Conservation (phyloP, 345 rosid species). For the Linum lewisii region DNA sequence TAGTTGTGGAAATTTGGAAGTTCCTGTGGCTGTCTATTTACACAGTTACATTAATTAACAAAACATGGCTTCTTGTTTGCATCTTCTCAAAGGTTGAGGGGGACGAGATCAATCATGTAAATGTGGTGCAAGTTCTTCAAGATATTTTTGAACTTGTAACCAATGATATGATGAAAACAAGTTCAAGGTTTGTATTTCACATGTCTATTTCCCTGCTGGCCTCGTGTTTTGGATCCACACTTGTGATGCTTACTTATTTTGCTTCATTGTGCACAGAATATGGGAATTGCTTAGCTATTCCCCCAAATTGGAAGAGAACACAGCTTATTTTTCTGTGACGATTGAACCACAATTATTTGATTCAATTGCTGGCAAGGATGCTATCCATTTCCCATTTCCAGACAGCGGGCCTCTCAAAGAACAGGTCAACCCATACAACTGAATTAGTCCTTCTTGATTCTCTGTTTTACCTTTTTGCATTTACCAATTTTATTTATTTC, state of each 20-base stretch:
- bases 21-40: background rate
- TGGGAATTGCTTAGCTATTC: constrained; percentile 28
- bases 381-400: constrained; percentile 79
- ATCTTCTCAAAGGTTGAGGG: constrained; percentile 43
- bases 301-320: constrained; percentile 28
- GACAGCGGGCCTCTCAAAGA: constrained; percentile 52
- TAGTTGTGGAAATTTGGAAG: constrained; percentile 11
- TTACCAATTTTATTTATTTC: too few relatives aligned
- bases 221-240: background rate
- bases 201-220: constrained; percentile 7
- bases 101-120: constrained; percentile 35
- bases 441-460: background rate
- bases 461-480: background rate
- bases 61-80: constrained; percentile 10
- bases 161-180: constrained; percentile 68
- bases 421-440: constrained; percentile 36
- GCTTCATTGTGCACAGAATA: constrained; percentile 33
- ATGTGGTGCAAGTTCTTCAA: constrained; percentile 76
- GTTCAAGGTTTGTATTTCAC: constrained; percentile 48
- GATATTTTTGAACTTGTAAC: constrained; percentile 88
- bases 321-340: constrained; percentile 29
- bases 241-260: constrained; percentile 1
- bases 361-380: constrained; percentile 31
- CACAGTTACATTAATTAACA: background rate
- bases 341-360: constrained; percentile 69